Base-by-base conservation (phyloP, 2,329 filamentous ascomycete genomes). In the Decorospora gaudefroyi region DNA sequence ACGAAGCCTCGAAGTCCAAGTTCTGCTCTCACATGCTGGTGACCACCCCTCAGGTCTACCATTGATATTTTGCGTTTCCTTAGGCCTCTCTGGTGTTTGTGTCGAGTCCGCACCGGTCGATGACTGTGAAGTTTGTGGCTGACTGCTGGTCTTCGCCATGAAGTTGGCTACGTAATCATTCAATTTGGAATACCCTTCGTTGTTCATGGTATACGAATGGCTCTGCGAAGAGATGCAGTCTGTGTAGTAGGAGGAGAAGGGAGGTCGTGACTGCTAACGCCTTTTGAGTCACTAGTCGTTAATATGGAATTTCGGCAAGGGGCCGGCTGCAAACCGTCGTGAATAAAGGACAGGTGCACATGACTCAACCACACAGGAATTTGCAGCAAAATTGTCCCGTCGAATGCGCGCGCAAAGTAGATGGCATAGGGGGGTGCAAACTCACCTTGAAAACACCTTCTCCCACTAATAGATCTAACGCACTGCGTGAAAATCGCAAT, bases 1-100 rank as follows among this genome's bases (percentile, higher is more conserved):
- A 28, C 19, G 17, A 22, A 16, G 13, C 16, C 1, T 4, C 12
- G 5, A 6, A 4, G 11, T 11, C 1, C 2, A 16, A 2, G 4
- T 5, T 8, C 6, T 4, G 4, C 21, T 47, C 64, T 55, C 57
- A 73, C 72, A 74, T 12, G 65, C 64, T 26, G 72, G 72, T 21
- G 67, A 67, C 72, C 72, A 74, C 31, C 56, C 64, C 27, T 53
- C 42, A 12, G 42, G 40, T 13, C 42, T 33, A 29, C 36, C 35
- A 12, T 34, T 43, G 8, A 37, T 33, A 5, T 31, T 22, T 29
- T 53, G 38, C 12, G 27, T 27, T 39, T 42, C 28, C 23, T 40
- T 42, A 6, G 35, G 16, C 13, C 27, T 41, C 8, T 46, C 38
- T n/a, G 46, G 27, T 17, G 40, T 16, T 21, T 32, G 34, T 9